phyloP scores from a whole-genome alignment of 768 basidiomycete species.

The Rhodotorula babjevae region DNA sequence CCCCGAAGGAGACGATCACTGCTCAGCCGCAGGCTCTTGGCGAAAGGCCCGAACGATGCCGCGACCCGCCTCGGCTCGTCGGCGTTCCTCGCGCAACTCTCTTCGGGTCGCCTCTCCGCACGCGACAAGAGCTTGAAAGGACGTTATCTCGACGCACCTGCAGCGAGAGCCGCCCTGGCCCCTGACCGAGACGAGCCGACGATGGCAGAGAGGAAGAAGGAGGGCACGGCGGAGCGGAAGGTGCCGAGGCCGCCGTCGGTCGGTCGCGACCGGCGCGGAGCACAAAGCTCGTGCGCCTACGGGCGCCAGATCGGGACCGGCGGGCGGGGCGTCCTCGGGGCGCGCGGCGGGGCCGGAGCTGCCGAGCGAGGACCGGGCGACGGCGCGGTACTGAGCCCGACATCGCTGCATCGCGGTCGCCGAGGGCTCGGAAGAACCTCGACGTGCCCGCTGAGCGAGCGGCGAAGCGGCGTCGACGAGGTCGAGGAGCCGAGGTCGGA shows the following conservation, averaged over 20 bases:
- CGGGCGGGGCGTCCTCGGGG: neutral
- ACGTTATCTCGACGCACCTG: neutral
- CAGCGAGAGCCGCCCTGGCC: too few species aligned
- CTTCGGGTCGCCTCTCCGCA: too few species aligned
- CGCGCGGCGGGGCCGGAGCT: neutral
- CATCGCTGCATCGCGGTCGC: neutral
- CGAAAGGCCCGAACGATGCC: too few species aligned
- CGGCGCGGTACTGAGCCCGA: neutral
- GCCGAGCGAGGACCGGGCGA: neutral
- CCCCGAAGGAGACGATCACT: too few species aligned
- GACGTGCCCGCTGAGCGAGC: neutral
- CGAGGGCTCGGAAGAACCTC: neutral
- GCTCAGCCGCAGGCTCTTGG: too few species aligned
- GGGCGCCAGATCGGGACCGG: constrained; percentile 19
- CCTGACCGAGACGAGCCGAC: neutral
- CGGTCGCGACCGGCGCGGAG: too few species aligned
- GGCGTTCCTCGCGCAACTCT: too few species aligned
- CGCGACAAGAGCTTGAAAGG: neutral
- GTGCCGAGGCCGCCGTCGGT: neutral
- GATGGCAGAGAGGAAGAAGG: neutral
- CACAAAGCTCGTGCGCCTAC: too few species aligned
- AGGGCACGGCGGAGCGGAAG: too few species aligned
- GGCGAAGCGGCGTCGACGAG: neutral
- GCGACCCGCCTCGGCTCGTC: too few species aligned
- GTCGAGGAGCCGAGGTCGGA: neutral